These are phyloP conservation scores for Epichloe scottii DNA, from an alignment of 2,329 filamentous ascomycete species.

Conservation along the genomic window DNA sequence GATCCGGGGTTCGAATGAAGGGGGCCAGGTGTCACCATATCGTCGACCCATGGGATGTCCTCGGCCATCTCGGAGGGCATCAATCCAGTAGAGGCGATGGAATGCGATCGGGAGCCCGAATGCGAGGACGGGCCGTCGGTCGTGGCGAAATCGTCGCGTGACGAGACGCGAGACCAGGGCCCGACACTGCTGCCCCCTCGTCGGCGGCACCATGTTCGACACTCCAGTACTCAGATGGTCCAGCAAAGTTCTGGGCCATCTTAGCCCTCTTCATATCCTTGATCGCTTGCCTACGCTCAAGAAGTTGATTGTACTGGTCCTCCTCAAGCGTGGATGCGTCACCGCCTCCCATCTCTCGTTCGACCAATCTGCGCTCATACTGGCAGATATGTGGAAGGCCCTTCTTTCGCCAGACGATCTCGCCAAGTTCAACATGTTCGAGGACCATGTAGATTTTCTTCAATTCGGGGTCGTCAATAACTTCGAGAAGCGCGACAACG, in stretches of 20 bases:
- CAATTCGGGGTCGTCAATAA: constrained; percentile 90
- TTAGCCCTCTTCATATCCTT: constrained; percentile 46
- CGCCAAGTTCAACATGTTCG: constrained; percentile 86
- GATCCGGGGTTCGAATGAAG: constrained; percentile 39
- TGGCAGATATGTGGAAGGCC: constrained; percentile 71
- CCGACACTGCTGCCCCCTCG: constrained; percentile 31
- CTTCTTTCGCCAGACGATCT: constrained; percentile 88
- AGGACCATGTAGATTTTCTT: constrained; percentile 98
- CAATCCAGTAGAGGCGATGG: constrained; percentile 25
- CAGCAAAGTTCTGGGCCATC: constrained; percentile 35
- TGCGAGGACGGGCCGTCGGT: constrained; percentile 24
- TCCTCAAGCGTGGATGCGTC: constrained; percentile 47
- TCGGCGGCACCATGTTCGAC: constrained; percentile 60
- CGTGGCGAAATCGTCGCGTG: constrained; percentile 26
- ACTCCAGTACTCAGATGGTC: constrained; percentile 63
- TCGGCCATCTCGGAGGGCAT: constrained; percentile 23
- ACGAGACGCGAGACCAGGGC: constrained; percentile 29
- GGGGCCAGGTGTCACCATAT: constrained; percentile 40
- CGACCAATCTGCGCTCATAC: constrained; percentile 69
- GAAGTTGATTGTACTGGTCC: constrained; percentile 45
- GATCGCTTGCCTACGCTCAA: constrained; percentile 45
- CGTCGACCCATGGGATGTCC: constrained; percentile 30
- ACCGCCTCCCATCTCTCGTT: constrained; percentile 54
- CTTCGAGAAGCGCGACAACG: constrained; percentile 86
- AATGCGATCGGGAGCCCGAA: constrained; percentile 30